phyloP scores from a whole-genome alignment of 495 filamentous ascomycete genomes.

The Trichocladium antarcticum region DNA sequence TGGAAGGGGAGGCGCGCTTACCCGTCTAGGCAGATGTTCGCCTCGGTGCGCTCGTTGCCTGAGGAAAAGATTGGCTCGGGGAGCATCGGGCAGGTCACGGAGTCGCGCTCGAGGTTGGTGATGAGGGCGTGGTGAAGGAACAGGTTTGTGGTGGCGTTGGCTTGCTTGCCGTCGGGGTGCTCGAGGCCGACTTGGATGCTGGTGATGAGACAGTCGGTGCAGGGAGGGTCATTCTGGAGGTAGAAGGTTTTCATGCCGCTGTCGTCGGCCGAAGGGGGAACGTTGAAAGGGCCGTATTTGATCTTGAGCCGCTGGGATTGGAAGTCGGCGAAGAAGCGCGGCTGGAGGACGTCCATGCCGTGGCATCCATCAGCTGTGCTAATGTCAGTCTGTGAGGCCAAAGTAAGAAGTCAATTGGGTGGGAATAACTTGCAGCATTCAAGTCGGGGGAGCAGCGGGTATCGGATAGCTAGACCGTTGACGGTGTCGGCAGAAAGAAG shows the following conservation, averaged over 20 bases:
- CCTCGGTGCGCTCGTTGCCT: conserved; percentile 18
- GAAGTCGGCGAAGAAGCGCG: conserved; percentile 16
- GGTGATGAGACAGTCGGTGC: conserved; percentile 21
- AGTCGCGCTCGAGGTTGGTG: conserved; percentile 2
- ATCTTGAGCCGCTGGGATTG: conserved; percentile 13
- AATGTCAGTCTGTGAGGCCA: not conserved
- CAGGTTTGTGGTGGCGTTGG: conserved; percentile 21
- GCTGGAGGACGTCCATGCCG: not conserved
- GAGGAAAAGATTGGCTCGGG: conserved; percentile 9
- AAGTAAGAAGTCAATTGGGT: not conserved
- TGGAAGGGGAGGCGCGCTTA: not conserved
- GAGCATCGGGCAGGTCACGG: conserved; percentile 1
- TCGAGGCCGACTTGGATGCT: conserved; percentile 15
- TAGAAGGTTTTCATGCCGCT: conserved; percentile 13
- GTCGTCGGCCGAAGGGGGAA: conserved; percentile 6
- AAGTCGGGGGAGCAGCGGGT: no score
- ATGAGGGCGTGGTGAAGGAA: conserved; percentile 22
- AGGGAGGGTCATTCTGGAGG: conserved; percentile 12
- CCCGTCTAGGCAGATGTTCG: not conserved
- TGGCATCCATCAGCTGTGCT: not conserved
- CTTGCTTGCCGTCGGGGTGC: conserved; percentile 17
- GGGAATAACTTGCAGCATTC: not conserved
- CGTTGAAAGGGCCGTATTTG: conserved; percentile 20
- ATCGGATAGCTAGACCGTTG: no score
- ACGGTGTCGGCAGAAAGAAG: not conserved